These are phyloP conservation scores for Buxus sempervirens DNA, from an alignment of 164 flowering plant genomes.

Conservation along the genomic window DNA sequence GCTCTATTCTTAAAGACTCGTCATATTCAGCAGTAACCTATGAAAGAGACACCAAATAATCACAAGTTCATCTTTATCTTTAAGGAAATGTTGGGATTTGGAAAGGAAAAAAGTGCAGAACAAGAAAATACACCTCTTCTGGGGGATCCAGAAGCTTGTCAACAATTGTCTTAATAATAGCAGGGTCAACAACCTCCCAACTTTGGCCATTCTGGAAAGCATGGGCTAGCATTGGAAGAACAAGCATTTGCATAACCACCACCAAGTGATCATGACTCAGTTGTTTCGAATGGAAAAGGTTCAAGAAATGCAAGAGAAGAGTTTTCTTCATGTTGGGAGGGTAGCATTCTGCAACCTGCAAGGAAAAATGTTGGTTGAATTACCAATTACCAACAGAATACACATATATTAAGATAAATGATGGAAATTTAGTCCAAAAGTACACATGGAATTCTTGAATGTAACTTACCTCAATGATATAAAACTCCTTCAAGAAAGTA, in stretches of 20 bases:
- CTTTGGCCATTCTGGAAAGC: constrained; percentile 88
- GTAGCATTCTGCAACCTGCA: constrained; percentile 95
- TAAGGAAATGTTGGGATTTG: neutral
- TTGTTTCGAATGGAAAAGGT: constrained; percentile 85
- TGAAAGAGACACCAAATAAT: neutral
- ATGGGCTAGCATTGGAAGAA: constrained; percentile 98
- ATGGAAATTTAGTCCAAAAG: neutral
- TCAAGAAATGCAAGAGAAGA: constrained; percentile 73
- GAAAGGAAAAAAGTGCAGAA: neutral
- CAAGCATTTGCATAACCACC: constrained; percentile 95
- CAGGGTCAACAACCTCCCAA: constrained; percentile 94
- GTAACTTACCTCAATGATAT: constrained; percentile 81
- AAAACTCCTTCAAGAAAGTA: constrained; percentile 97
- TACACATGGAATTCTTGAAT: neutral
- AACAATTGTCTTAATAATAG: constrained; percentile 82
- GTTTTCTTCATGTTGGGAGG: constrained; percentile 78
- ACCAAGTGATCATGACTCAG: constrained; percentile 91
- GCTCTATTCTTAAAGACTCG: constrained; percentile 95
- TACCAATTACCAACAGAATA: neutral
- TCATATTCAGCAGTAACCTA: constrained; percentile 98
- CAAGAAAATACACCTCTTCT: constrained; percentile 66
- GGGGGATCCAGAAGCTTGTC: constrained; percentile 99
- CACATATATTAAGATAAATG: neutral
- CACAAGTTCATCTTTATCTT: neutral
- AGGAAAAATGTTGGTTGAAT: neutral